A percentile compares a stretch with the other conserved stretches of the same genome.
These are phyloP conservation scores for Lophium mytilinum DNA, from an alignment of 495 filamentous ascomycete species.

Conservation along the genomic window DNA sequence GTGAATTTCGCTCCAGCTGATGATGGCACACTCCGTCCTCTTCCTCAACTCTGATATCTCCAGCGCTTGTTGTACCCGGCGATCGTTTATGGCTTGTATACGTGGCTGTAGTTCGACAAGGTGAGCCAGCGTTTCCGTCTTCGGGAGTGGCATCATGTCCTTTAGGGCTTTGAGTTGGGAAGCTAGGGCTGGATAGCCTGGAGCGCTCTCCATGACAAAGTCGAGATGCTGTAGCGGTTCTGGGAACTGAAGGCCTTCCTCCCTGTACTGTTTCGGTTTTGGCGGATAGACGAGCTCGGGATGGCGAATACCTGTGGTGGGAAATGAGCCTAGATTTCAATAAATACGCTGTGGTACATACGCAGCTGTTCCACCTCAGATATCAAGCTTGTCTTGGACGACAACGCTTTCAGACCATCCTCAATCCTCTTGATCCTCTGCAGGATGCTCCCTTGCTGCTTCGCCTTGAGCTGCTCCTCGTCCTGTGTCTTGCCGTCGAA, in stretches of 20 bases:
- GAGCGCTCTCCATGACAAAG: constrained; percentile 66
- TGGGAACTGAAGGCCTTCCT: neutral
- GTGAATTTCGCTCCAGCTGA: constrained; percentile 71
- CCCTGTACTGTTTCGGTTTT: too few relatives aligned
- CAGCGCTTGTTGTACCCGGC: constrained; percentile 62
- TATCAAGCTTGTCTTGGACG: constrained; percentile 20
- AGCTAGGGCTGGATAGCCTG: constrained; percentile 64
- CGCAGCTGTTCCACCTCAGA: constrained; percentile 20
- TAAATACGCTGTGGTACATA: constrained; percentile 1
- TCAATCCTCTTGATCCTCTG: constrained; percentile 58
- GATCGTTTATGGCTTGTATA: constrained; percentile 55
- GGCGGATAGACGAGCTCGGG: too few relatives aligned
- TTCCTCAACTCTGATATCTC: constrained; percentile 63
- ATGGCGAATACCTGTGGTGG: too few relatives aligned
- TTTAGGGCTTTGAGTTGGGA: constrained; percentile 72
- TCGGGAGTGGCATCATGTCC: constrained; percentile 69
- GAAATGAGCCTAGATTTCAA: neutral
- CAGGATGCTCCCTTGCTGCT: constrained; percentile 1
- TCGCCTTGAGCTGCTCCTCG: constrained; percentile 14
- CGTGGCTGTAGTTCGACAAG: constrained; percentile 64
- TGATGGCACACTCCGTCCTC: constrained; percentile 63
- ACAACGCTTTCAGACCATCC: constrained; percentile 38
- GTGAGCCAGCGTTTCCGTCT: constrained; percentile 54
- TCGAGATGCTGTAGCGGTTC: constrained; percentile 44
- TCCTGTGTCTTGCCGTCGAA: constrained; percentile 48